Evolutionary conservation across 768 basidiomycete species (phyloP), one percentile per base, ranked within the genome.

Genomic region (Kwoniella botswanensis): DNA sequence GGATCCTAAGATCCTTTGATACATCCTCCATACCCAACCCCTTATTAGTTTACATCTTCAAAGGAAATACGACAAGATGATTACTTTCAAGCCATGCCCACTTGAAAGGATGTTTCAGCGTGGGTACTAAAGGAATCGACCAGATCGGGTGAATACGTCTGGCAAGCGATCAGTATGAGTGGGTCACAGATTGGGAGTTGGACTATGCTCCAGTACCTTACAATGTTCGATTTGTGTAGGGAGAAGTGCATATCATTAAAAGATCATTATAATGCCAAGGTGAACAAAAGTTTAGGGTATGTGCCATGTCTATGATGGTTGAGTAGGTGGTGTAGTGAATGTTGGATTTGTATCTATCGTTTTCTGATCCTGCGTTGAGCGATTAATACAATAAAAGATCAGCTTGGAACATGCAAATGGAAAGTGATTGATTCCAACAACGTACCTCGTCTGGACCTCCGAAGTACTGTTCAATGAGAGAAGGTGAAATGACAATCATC

Each of bases 371-470:
- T 61, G n/a, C 21, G 60, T 52, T 29, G 29, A 68, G n/a, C 22
- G 41, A 22, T 22, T 1, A 15, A 3, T 41, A 55, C 18, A 52
- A 0, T 22, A 21, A 7, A 15, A 52, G 54, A 59, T 58, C 46
- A 68, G 52, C 52, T 54, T 10, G 4, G 35, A 35, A 6, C 6
- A 35, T 35, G 35, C 5, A 12, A 22, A 52, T 63, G 22, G 52
- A 15, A 18, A 53, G 10, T 53, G 50, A 52, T 12, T 26, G 9
- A 17, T 43, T 17, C 26, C 26, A 26, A 2, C 18, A 35, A 41
- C 60, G n/a, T 41, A 69, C 60, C 55, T 69, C 68, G 21, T 61
- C 61, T 44, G 62, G 68, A 35, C 68, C 68, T 24, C 68, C 68
- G 24, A 69, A 57, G 24, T 69, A 69, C 68, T 26, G 26, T 26